A percentile compares a stretch with the other conserved stretches of the same genome.
These are phyloP conservation scores for Komagataella populi DNA, from an alignment of 805 yeast genomes.

Conservation along the genomic window DNA sequence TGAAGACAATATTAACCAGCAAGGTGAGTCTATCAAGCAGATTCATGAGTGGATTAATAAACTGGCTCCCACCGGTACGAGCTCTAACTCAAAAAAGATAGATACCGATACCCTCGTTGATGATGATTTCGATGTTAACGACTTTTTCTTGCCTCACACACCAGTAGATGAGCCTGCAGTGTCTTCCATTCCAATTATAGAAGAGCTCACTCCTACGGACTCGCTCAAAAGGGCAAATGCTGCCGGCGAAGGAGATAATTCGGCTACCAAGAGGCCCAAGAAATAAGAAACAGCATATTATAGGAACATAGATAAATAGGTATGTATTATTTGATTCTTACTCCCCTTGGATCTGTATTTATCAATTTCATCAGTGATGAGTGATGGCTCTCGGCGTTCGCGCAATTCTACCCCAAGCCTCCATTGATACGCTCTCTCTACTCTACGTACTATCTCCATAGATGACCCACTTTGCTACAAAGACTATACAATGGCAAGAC, in stretches of 20 bases:
- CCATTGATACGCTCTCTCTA: not conserved
- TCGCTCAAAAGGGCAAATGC: not conserved
- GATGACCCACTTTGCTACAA: constrained; percentile 11
- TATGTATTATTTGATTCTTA: not conserved
- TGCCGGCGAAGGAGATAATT: not conserved
- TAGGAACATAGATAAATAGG: not conserved
- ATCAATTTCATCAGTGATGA: not conserved
- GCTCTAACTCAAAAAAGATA: constrained; percentile 2
- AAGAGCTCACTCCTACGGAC: not conserved
- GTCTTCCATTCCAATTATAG: not conserved
- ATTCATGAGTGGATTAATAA: constrained; percentile 43
- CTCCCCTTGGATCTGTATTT: not conserved
- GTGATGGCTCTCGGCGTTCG: not conserved
- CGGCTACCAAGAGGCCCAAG: not conserved
- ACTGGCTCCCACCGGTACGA: constrained; percentile 6
- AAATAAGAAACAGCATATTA: not conserved
- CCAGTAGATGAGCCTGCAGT: constrained; percentile 8
- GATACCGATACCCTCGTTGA: constrained; percentile 1
- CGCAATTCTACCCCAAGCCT: not conserved
- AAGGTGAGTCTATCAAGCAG: constrained; percentile 39
- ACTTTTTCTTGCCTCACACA: constrained; percentile 15
- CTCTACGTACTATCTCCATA: not conserved
- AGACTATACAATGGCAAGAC: constrained; percentile 15
- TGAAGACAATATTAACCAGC: constrained; percentile 31
- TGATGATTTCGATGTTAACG: constrained; percentile 21